phyloP scores from a whole-genome alignment of 169 alveolate genomes.

The Fabrea salina region DNA sequence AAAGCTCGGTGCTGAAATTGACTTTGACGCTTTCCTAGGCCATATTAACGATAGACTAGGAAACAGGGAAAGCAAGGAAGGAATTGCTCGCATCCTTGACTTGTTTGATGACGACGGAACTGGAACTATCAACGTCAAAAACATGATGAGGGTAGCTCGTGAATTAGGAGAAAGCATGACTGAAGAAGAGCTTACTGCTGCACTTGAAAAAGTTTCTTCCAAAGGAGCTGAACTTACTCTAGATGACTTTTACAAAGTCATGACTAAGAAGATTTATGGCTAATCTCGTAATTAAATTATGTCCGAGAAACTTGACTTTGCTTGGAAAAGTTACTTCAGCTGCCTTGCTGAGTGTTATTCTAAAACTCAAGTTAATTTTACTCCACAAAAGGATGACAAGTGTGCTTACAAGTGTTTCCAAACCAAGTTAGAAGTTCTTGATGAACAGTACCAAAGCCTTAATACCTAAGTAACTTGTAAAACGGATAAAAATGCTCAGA shows the following conservation, averaged over 20 bases:
- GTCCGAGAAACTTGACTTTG: no score
- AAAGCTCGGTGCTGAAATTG: background rate
- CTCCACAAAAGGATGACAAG: no score
- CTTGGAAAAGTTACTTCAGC: no score
- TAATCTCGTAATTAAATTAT: no score
- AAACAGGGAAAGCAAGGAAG: no score
- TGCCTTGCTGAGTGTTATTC: no score
- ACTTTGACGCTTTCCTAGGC: background rate
- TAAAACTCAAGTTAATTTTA: no score
- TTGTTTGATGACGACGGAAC: constrained; percentile 73
- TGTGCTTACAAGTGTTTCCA: no score
- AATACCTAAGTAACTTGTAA: no score
- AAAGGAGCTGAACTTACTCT: constrained; percentile 90
- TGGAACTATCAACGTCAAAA: constrained; percentile 65
- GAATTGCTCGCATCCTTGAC: constrained; percentile 68
- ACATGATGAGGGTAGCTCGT: constrained; percentile 72
- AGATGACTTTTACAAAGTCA: constrained; percentile 79
- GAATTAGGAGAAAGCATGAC: constrained; percentile 78
- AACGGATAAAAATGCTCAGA: constrained; percentile 4
- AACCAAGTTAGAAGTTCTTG: no score
- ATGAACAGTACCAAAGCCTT: no score
- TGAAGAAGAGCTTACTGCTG: constrained; percentile 73
- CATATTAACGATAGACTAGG: no score
- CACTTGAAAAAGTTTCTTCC: constrained; percentile 80
- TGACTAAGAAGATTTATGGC: constrained; percentile 90